A percentile compares a stretch with the other conserved stretches of the same genome.
These are phyloP conservation scores for Cryptosporidium parvum DNA, from an alignment of 169 alveolate species.

Conservation along the genomic window DNA sequence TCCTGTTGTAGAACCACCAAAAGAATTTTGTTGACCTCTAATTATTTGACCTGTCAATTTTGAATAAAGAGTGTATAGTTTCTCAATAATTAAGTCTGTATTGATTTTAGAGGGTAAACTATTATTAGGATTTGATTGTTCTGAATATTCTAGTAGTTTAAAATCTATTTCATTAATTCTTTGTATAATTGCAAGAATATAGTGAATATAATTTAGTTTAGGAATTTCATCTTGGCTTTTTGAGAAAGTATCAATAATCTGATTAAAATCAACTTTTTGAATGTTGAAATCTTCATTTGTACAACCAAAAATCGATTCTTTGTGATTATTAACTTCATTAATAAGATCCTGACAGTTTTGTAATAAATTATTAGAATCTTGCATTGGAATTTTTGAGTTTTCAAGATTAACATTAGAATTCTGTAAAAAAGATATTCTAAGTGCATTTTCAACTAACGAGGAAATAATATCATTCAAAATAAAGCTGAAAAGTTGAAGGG, in stretches of 20 bases:
- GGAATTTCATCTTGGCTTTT: constrained; percentile 24
- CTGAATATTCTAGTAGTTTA: not conserved
- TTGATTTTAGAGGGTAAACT: not conserved
- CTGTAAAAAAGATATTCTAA: constrained; percentile 9
- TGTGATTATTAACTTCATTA: not conserved
- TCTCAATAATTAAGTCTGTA: not conserved
- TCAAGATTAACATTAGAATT: not conserved
- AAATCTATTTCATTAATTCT: constrained; percentile 36
- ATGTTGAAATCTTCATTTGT: not conserved
- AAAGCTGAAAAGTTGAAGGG: constrained; percentile 63
- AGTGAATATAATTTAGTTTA: constrained; percentile 36
- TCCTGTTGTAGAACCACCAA: not conserved
- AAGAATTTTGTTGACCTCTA: constrained; percentile 54
- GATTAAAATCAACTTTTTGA: constrained; percentile 20
- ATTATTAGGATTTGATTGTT: not conserved
- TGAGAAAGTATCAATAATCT: constrained; percentile 9
- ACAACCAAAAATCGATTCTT: not conserved
- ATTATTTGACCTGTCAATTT: constrained; percentile 47
- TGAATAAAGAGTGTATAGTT: not conserved
- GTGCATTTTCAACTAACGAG: constrained; percentile 62
- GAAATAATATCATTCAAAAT: constrained; percentile 61
- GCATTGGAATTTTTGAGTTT: not conserved
- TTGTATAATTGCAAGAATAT: constrained; percentile 30
- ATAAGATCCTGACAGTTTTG: not conserved
- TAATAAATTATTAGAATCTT: not conserved